phyloP scores from a whole-genome alignment of 192 early-diverging fungal genomes.

The Diversispora epigaea region DNA sequence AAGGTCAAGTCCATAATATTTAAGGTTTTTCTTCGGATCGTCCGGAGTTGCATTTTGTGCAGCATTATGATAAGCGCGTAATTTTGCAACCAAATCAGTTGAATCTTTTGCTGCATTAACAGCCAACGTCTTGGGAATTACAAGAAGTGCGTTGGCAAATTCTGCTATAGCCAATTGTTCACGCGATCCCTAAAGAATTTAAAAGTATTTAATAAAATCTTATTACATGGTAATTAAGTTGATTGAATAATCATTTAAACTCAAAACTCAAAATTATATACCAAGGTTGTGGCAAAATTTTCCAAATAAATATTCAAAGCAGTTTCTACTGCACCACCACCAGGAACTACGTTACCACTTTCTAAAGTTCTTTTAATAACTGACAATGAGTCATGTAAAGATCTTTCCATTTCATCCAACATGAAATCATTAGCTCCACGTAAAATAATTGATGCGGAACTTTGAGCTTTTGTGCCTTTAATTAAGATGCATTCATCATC shows the following conservation, averaged over 20 bases:
- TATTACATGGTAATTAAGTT: background rate
- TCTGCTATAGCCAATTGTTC: conserved; percentile 98
- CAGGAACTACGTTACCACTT: conserved; percentile 93
- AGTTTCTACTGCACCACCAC: conserved; percentile 94
- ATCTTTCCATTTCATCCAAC: conserved; percentile 99
- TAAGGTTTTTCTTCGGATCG: conserved; percentile 72
- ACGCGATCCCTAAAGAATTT: conserved; percentile 73
- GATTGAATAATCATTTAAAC: no score
- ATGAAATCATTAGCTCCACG: conserved; percentile 99
- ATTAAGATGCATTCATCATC: conserved; percentile 98
- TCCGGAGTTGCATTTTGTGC: conserved; percentile 75
- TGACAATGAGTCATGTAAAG: conserved; percentile 91
- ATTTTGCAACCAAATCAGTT: conserved; percentile 93
- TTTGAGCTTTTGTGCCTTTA: conserved; percentile 86
- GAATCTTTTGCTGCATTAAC: conserved; percentile 99
- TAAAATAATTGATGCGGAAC: conserved; percentile 89
- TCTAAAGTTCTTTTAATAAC: conserved; percentile 97
- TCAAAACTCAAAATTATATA: conserved; percentile 39
- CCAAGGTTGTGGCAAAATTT: conserved; percentile 95
- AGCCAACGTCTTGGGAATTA: conserved; percentile 96
- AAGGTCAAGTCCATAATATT: conserved; percentile 91
- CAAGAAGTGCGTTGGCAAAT: conserved; percentile 90
- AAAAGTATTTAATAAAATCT: background rate
- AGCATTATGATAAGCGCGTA: conserved; percentile 93
- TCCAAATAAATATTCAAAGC: conserved; percentile 97